These are phyloP conservation scores for Melampsora larici-populina DNA, from an alignment of 1,284 basidiomycete genomes.

Conservation along the genomic window DNA sequence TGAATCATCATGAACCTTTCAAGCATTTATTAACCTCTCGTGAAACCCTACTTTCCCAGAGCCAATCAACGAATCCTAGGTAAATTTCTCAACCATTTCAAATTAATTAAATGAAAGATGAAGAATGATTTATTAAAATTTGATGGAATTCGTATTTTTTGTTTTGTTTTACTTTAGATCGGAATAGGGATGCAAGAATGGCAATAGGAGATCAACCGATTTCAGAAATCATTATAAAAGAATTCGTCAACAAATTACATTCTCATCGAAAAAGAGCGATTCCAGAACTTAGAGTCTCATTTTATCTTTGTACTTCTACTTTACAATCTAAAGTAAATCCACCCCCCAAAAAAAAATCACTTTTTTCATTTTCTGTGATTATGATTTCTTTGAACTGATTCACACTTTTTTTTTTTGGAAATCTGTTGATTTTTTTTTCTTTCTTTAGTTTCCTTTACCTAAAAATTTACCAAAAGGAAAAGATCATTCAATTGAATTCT, in stretches of 20 bases:
- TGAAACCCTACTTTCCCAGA: neutral
- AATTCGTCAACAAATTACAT: conserved; percentile 30
- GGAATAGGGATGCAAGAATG: conserved; percentile 29
- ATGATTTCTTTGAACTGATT: neutral
- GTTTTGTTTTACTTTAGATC: neutral
- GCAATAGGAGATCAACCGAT: conserved; percentile 26
- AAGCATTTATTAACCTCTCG: no score
- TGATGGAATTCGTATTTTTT: no score
- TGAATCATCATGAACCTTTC: no score
- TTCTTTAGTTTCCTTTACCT: conserved; percentile 33
- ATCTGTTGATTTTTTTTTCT: neutral
- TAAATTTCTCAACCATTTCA: no score
- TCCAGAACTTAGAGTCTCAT: conserved; percentile 4
- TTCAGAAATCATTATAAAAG: conserved; percentile 12
- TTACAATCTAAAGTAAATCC: conserved; percentile 26
- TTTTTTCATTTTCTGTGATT: no score
- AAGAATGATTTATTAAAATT: no score
- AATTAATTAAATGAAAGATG: no score
- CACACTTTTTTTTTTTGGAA: neutral
- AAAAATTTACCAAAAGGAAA: neutral
- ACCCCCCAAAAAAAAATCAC: no score
- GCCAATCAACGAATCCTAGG: conserved; percentile 8
- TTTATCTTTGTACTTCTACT: conserved; percentile 31
- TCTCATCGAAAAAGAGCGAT: conserved; percentile 21
- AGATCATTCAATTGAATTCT: conserved; percentile 19